Evolutionary conservation across 768 basidiomycete species (phyloP).

Genomic region (Mycena haematopus): DNA sequence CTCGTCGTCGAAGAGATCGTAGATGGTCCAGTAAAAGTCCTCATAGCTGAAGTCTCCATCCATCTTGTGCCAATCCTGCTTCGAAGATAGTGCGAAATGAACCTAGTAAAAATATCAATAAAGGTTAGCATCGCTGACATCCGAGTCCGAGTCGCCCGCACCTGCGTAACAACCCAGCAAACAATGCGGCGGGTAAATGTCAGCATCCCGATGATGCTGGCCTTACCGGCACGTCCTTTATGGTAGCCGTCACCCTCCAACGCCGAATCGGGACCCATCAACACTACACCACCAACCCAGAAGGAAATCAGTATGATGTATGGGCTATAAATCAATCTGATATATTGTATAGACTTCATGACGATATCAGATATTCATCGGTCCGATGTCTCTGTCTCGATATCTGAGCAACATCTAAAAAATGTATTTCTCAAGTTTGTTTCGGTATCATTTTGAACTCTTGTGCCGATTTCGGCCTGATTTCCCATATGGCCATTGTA

Average conservation of each 20-base stretch:
- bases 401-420: no score
- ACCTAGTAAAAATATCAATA: not conserved
- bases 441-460: no score
- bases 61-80: slow-evolving; percentile 1
- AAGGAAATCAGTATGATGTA: no score
- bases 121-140: not conserved
- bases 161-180: slow-evolving; percentile 4
- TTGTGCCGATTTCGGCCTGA: no score
- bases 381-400: no score
- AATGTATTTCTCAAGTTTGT: no score
- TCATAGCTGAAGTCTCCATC: slow-evolving; percentile 6
- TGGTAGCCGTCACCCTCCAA: slow-evolving; percentile 15
- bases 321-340: no score
- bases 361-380: no score
- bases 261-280: slow-evolving; percentile 4
- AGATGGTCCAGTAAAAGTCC: slow-evolving; percentile 8
- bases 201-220: not conserved
- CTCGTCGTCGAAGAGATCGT: not conserved
- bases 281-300: no score
- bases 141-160: no score
- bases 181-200: not conserved
- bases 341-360: no score
- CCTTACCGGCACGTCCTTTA: not conserved
- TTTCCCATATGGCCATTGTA: no score
- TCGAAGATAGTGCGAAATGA: slow-evolving; percentile 4